Conservation (phyloP, 306 rosid genomes). For the Quercus cerris region DNA sequence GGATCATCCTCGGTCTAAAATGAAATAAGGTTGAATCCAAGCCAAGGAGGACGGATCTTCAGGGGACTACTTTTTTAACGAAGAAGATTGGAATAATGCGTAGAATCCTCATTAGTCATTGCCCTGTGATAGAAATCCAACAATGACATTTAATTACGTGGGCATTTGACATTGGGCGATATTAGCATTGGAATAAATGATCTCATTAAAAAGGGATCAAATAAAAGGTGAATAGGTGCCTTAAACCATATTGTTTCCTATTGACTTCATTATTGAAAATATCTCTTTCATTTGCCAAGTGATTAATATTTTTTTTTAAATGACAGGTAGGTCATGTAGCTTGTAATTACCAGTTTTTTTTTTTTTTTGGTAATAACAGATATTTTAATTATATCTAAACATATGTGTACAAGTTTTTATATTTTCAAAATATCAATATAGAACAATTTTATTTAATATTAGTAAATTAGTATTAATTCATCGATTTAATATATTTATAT, state of each 20-base stretch:
- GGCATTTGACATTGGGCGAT: neutral
- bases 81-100: slow-evolving; percentile 40
- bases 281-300: neutral
- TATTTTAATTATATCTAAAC: no score
- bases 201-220: slow-evolving; percentile 3
- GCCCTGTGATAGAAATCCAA: slow-evolving; percentile 11
- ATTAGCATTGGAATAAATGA: slow-evolving; percentile 15
- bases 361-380: no score
- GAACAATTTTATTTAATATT: no score
- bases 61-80: slow-evolving; percentile 22
- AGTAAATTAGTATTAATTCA: no score
- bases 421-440: no score
- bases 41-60: neutral
- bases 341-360: no score
- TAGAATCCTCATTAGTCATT: neutral
- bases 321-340: no score
- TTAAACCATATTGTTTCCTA: neutral
- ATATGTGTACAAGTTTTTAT: no score
- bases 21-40: slow-evolving; percentile 31
- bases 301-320: no score
- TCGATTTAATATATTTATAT: no score
- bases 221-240: neutral
- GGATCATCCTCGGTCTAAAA: neutral
- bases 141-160: neutral
- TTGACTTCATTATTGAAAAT: neutral